phyloP scores from a whole-genome alignment of 75 land plant species.

The Picea sitchensis region DNA sequence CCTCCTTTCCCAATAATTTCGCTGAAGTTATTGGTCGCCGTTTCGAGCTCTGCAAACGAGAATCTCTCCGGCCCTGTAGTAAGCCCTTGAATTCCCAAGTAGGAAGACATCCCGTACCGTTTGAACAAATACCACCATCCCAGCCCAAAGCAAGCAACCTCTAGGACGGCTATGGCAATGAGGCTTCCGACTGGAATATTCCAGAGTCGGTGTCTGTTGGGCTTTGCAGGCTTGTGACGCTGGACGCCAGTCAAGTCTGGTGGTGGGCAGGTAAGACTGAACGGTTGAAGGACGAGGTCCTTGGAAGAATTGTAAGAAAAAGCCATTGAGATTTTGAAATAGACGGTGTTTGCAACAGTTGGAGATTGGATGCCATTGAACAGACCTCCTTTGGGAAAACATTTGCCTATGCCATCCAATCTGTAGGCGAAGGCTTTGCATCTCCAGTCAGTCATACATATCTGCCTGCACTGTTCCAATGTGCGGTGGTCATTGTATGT shows the following conservation, averaged over 20 bases:
- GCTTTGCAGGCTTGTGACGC: background rate
- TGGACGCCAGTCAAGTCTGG: no score
- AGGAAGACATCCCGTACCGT: no score
- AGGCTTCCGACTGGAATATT: constrained; percentile 22
- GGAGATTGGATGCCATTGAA: constrained; percentile 35
- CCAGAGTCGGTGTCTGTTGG: background rate
- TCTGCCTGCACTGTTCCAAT: no score
- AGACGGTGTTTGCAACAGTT: constrained; percentile 14
- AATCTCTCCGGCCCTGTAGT: no score
- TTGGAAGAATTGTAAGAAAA: background rate
- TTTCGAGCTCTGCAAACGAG: no score
- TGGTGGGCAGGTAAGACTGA: background rate
- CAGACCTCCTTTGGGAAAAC: constrained; percentile 30
- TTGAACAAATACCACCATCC: no score
- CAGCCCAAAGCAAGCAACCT: constrained; percentile 23
- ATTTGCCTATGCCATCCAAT: background rate
- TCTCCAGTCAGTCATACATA: background rate
- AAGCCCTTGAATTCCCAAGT: no score
- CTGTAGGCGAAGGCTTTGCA: no score
- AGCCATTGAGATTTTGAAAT: constrained; percentile 15
- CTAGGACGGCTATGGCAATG: constrained; percentile 16
- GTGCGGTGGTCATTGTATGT: no score
- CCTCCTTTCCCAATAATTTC: no score
- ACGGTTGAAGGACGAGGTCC: background rate
- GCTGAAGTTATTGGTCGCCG: no score